Base-by-base conservation (phyloP, 2,329 filamentous ascomycete genomes). In the Lecanicillium sp. region DNA sequence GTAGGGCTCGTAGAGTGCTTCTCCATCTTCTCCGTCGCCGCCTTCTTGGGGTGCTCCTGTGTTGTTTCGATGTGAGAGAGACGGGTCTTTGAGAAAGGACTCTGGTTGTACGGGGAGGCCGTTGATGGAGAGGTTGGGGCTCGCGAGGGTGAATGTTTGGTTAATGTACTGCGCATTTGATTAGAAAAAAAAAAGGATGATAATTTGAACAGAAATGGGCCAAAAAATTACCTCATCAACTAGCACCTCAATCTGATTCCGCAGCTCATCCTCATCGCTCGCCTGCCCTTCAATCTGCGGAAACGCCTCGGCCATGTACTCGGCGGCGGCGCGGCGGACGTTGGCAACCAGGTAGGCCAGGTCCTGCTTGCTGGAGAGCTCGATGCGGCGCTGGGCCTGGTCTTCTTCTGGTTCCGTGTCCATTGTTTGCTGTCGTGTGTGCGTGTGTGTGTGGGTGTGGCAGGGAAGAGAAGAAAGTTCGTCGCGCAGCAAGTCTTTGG, bases 351-450 rank as follows among this genome's bases (percentile, higher is more conserved):
- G 73, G 60, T 81, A 85, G 40, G 72, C 64, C 25, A 89, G 71
- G 61, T 90, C 85, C 35, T 82, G 77, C 30, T 79, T 75, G n/a
- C 75, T 73, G 64, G 89, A 84, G 37, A 90, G 77, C 64, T 89
- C 85, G 58, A 90, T 84, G 63, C 80, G 83, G 57, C 85, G 80
- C 60, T 87, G 78, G 48, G 60, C 59, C 28, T 65, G 56, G 38
- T 60, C 57, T 25, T 56, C 51, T 45, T 58, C 56, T 33, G 36
- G 33, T 20, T 41, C 39, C 33, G 36, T 41, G 29, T 30, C 14
- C 14, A 13, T 30, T 15, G 11, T 30, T 30, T 30, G n/a, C n/a
- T n/a, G n/a, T n/a, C n/a, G n/a, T n/a, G n/a, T n/a, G n/a, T n/a
- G n/a, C n/a, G n/a, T n/a, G n/a, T n/a, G n/a, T n/a, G n/a, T n/a